Evolutionary conservation across 2,329 filamentous ascomycete genomes (phyloP).

Genomic region (Verticillium zaregamsianum): DNA sequence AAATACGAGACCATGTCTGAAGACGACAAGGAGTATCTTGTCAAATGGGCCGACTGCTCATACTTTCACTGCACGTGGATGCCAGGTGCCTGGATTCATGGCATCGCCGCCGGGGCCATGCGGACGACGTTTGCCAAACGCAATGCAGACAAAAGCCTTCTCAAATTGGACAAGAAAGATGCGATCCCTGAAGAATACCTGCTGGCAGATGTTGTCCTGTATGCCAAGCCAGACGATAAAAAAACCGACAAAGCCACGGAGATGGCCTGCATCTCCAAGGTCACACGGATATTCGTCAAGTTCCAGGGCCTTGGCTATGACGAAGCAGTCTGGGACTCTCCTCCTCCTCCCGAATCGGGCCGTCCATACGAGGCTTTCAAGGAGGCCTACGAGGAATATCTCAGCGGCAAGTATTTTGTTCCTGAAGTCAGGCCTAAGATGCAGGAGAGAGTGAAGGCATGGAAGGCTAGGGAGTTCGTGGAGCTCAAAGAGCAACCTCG

Average conservation of each 20-base stretch:
- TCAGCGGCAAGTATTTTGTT: slow-evolving; percentile 69
- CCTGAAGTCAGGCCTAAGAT: slow-evolving; percentile 38
- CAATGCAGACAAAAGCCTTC: slow-evolving; percentile 50
- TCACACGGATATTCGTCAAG: slow-evolving; percentile 77
- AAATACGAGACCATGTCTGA: slow-evolving; percentile 18
- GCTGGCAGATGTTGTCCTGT: slow-evolving; percentile 82
- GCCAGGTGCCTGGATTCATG: slow-evolving; percentile 84
- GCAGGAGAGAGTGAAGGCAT: slow-evolving; percentile 63
- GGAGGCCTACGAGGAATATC: slow-evolving; percentile 80
- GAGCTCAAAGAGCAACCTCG: slow-evolving; percentile 69
- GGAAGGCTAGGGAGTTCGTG: slow-evolving; percentile 62
- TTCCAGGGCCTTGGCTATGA: slow-evolving; percentile 91
- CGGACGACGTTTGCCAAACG: slow-evolving; percentile 73
- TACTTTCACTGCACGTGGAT: slow-evolving; percentile 85
- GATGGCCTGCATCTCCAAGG: slow-evolving; percentile 64
- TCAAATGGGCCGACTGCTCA: slow-evolving; percentile 81
- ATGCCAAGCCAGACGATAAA: slow-evolving; percentile 55
- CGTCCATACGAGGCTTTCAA: slow-evolving; percentile 76
- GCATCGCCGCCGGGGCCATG: slow-evolving; percentile 59
- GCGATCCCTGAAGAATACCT: slow-evolving; percentile 87
- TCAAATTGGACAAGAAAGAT: slow-evolving; percentile 66
- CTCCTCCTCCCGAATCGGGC: slow-evolving; percentile 60
- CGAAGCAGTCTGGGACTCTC: slow-evolving; percentile 84
- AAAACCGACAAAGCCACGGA: slow-evolving; percentile 60
- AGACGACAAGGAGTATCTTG: slow-evolving; percentile 83